These are phyloP conservation scores for Cystobasidium tubakii DNA, from an alignment of 768 basidiomycete genomes.

Conservation along the genomic window DNA sequence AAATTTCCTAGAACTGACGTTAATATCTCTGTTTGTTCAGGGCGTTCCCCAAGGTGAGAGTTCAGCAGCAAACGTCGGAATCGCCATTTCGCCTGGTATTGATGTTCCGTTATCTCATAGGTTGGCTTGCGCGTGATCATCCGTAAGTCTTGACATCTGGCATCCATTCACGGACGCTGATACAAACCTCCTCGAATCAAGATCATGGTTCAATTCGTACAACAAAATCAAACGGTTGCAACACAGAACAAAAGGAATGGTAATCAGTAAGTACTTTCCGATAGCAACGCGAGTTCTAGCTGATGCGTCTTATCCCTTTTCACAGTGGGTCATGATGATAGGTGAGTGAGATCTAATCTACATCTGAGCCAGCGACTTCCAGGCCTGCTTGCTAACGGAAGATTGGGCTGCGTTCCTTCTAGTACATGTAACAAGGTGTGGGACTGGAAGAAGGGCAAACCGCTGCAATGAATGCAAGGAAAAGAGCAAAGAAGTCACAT, in stretches of 20 bases:
- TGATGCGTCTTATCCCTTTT: neutral
- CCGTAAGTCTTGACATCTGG: constrained; percentile 23
- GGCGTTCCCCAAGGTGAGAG: constrained; percentile 25
- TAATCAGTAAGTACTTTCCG: constrained; percentile 1
- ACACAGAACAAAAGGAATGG: neutral
- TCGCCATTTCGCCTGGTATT: too few species aligned
- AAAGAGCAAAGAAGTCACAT: too few species aligned
- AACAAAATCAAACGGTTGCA: neutral
- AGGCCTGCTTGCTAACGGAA: too few species aligned
- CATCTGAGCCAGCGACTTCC: too few species aligned
- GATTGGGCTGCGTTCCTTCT: too few species aligned
- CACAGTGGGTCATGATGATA: constrained; percentile 6
- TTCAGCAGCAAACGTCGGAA: too few species aligned
- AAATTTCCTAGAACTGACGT: neutral
- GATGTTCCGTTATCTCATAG: too few species aligned
- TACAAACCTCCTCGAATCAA: too few species aligned
- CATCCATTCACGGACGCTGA: too few species aligned
- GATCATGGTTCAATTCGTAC: constrained; percentile 12
- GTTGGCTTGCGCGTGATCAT: constrained; percentile 33
- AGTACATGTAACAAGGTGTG: neutral
- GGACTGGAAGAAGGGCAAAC: constrained; percentile 5
- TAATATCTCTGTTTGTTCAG: neutral
- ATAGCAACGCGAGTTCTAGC: neutral
- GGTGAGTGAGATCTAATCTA: neutral
- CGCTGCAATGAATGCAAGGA: constrained; percentile 11